phyloP scores from a whole-genome alignment of 2,329 filamentous ascomycete genomes.

The Colletotrichum truncatum region DNA sequence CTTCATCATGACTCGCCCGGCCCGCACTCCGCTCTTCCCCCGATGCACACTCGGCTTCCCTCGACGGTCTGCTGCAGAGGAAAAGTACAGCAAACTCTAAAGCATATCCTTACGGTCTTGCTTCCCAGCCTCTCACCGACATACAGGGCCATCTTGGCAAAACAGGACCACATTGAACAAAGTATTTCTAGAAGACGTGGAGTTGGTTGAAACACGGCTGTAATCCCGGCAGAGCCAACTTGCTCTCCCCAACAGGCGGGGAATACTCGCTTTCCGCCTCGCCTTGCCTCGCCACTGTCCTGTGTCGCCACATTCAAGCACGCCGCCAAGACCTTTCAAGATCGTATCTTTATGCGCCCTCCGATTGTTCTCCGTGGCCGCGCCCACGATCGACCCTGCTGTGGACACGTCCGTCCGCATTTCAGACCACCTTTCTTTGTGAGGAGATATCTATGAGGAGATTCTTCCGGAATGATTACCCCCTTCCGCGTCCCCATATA shows the following conservation, averaged over 20 bases:
- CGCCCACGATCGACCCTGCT: conserved; percentile 14
- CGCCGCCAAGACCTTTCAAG: conserved; percentile 9
- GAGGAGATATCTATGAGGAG: background rate
- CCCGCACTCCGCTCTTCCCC: conserved; percentile 12
- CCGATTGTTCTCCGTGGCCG: conserved; percentile 19
- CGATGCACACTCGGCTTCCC: conserved; percentile 2
- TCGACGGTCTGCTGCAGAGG: background rate
- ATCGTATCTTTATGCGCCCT: conserved; percentile 4
- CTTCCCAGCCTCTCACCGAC: background rate
- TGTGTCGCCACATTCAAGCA: background rate
- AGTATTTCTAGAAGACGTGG: background rate
- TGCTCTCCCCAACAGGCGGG: background rate
- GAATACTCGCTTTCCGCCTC: background rate
- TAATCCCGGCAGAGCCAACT: background rate
- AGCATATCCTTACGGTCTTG: background rate
- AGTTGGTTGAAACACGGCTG: conserved; percentile 4
- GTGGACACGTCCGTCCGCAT: background rate
- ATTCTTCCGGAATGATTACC: background rate
- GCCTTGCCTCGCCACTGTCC: conserved; percentile 10
- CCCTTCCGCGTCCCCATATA: background rate
- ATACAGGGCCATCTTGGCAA: background rate
- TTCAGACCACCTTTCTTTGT: background rate
- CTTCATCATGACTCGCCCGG: conserved; percentile 21
- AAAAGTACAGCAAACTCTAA: conserved; percentile 7
- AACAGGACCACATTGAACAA: background rate